A percentile compares a stretch with the other conserved stretches of the same genome.
Evolutionary conservation across 164 flowering plant species (phyloP).

Genomic region (Macadamia integrifolia): DNA sequence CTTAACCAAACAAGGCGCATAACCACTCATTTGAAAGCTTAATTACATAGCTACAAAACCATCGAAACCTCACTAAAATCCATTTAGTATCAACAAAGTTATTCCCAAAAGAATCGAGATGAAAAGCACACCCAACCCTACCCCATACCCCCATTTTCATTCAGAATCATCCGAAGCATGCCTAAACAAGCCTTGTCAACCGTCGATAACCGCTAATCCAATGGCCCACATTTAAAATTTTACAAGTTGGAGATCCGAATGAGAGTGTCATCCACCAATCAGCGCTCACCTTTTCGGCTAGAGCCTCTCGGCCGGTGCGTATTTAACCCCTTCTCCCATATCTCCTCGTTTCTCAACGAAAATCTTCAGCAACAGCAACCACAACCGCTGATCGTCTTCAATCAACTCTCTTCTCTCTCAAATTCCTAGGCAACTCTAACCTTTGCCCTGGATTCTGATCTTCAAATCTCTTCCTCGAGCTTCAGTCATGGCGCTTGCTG

Average conservation of each 20-base stretch:
- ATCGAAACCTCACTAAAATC: slow-evolving; percentile 32
- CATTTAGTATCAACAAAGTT: slow-evolving; percentile 26
- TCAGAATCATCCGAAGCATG: slow-evolving; percentile 5
- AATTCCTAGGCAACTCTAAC: not conserved
- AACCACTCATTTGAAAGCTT: slow-evolving; percentile 41
- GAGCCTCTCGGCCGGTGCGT: slow-evolving; percentile 7
- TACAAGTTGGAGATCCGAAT: slow-evolving; percentile 24
- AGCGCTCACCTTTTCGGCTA: slow-evolving; percentile 14
- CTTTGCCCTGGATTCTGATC: not conserved
- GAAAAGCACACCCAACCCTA: slow-evolving; percentile 45
- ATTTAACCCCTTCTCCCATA: slow-evolving; percentile 14
- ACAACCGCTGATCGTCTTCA: not conserved
- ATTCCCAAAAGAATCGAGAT: slow-evolving; percentile 20
- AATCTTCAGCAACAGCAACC: not conserved
- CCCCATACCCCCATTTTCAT: slow-evolving; percentile 1
- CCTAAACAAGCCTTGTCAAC: slow-evolving; percentile 4
- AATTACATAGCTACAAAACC: slow-evolving; percentile 27
- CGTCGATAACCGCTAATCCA: slow-evolving; percentile 33
- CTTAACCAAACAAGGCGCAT: not conserved
- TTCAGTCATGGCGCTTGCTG: slow-evolving; percentile 20
- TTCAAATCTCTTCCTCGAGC: not conserved
- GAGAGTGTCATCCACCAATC: slow-evolving; percentile 26
- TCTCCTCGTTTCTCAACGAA: slow-evolving; percentile 1
- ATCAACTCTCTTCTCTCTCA: not conserved
- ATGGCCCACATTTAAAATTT: slow-evolving; percentile 23